Base-by-base conservation (phyloP, 169 alveolate species). In the Eimeria brunetti region DNA sequence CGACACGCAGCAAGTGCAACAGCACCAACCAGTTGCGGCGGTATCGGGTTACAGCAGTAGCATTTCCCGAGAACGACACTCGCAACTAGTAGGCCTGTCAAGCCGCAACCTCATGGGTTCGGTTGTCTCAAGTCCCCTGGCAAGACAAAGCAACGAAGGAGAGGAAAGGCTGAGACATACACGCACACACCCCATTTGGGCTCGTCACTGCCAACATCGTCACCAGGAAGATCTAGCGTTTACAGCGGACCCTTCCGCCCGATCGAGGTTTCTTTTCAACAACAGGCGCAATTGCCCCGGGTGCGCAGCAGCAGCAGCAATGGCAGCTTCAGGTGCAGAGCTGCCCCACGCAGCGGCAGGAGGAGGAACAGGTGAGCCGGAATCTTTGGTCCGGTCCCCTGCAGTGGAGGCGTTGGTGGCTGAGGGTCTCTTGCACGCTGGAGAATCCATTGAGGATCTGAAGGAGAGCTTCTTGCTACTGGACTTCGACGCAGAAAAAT, bases 401-500 rank as follows among this genome's bases (percentile, higher is more conserved):
- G 86, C 18, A n/a, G 89, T 53, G 53, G 67, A 73, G 27, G 62
- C 73, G 3, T 27, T 46, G 8, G 3, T 53, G 8, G 73, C 71
- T 30, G 89, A 81, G 20, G 89, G 89, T 4, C 71, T 81, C 14
- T n/a, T 81, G 36, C 11, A 22, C 53, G 51, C 89, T 51, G 36
- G 27, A 51, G 89, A 81, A 62, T 4, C 89, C 9, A 33, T 51
- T 62, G 89, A 81, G 73, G 46, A 27, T 44, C 73, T 81, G 27
- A 24, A 46, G 89, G 89, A 46, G n/a, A 14, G 44, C 58, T 81
- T 81, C 44, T 27, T 81, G 56, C 89, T 81, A n/a, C 49, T 81
- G 12, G 67, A 81, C 22, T 49, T 81, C 51, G 67, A 51, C 9
- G 24, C 41, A 11, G 89, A 81, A 9, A 36, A 51, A 51, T 58